A percentile compares a stretch with the other conserved stretches of the same genome.
These are phyloP conservation scores for Cladosporium cucumerinum DNA, from an alignment of 2,329 filamentous ascomycete species.

Conservation along the genomic window DNA sequence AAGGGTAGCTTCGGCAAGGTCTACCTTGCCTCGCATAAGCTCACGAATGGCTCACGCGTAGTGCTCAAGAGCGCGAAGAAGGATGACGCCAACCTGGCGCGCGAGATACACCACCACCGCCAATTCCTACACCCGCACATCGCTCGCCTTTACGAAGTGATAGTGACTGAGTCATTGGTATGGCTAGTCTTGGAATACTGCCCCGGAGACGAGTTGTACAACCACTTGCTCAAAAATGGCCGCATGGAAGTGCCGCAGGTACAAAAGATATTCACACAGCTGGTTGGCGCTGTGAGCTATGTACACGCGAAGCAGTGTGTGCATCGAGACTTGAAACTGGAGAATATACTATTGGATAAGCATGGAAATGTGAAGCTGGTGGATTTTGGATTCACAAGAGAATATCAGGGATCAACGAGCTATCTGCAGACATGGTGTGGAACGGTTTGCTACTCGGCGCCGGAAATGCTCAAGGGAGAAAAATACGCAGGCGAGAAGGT, in stretches of 20 bases:
- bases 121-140: constrained; percentile 98
- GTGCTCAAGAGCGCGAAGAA: constrained; percentile 98
- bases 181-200: constrained; percentile 98
- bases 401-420: constrained; percentile 93
- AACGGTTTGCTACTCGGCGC: constrained; percentile 94
- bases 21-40: constrained; percentile 91
- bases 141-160: constrained; percentile 92
- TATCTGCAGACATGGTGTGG: constrained; percentile 97
- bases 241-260: constrained; percentile 80
- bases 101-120: constrained; percentile 97
- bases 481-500: constrained; percentile 98
- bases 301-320: constrained; percentile 95
- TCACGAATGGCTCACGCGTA: constrained; percentile 98
- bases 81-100: constrained; percentile 88
- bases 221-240: constrained; percentile 85
- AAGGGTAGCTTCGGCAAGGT: constrained; percentile 99
- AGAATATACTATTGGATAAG: constrained; percentile 94
- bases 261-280: constrained; percentile 91
- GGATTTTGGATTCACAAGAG: constrained; percentile 95
- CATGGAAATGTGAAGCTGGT: constrained; percentile 96
- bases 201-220: constrained; percentile 93
- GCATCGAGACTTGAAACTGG: constrained; percentile 92
- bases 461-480: constrained; percentile 97
- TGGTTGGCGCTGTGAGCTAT: constrained; percentile 91
- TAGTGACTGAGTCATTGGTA: constrained; percentile 90